A percentile compares a stretch with the other conserved stretches of the same genome.
Conservation (phyloP, 768 basidiomycete species). For the Stropharia rugosoannulata region DNA sequence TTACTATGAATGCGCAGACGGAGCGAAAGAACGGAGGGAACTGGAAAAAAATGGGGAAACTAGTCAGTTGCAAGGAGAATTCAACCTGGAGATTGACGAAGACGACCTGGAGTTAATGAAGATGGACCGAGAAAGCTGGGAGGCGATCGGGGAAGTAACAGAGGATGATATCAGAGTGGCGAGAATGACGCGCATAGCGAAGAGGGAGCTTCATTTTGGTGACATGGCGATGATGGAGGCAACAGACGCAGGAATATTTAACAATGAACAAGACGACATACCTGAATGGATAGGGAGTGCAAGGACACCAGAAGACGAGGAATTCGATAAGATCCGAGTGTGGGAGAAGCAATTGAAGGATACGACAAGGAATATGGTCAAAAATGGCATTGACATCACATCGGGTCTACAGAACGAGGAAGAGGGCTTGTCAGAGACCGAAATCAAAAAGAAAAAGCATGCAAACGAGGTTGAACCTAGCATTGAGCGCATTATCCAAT, state of each 20-base stretch:
- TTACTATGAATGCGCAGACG: conserved; percentile 27
- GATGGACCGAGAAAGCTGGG: not conserved
- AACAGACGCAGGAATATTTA: conserved; percentile 1
- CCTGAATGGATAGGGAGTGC: not conserved
- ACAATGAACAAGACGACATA: not conserved
- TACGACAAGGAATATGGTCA: not conserved
- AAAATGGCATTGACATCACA: not conserved
- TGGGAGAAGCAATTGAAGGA: conserved; percentile 11
- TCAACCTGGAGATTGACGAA: not conserved
- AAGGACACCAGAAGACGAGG: not conserved
- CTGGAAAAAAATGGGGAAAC: not conserved
- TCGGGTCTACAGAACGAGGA: no score
- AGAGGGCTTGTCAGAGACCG: no score
- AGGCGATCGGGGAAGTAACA: not conserved
- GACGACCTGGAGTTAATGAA: not conserved
- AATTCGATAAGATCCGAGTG: not conserved
- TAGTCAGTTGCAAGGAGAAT: not conserved
- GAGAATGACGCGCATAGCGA: not conserved
- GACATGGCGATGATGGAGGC: conserved; percentile 2
- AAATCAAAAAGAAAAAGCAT: no score
- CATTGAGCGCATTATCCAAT: no score
- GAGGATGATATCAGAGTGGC: conserved; percentile 8
- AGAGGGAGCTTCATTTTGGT: not conserved
- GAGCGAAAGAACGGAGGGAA: conserved; percentile 1
- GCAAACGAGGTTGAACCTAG: no score